Conservation (phyloP, 164 flowering plant species). For the Liriodendron chinense region DNA sequence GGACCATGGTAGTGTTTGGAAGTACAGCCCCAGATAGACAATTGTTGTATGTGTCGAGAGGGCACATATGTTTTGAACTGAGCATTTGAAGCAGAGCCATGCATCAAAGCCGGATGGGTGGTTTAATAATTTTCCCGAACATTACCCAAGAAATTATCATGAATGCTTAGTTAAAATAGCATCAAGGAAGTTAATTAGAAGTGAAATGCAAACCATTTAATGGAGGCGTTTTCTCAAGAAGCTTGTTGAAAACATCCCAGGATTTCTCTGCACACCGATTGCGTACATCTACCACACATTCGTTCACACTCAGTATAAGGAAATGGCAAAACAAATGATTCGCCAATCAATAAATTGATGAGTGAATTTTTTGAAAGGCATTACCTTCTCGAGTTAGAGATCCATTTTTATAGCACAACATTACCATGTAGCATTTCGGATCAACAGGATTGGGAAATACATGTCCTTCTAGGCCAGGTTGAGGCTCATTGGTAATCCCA, state of each 20-base stretch:
- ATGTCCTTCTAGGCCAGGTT: conserved; percentile 87
- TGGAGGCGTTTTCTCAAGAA: conserved; percentile 68
- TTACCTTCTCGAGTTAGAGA: conserved; percentile 96
- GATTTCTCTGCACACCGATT: conserved; percentile 67
- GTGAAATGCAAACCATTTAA: conserved; percentile 65
- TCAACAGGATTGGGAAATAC: conserved; percentile 96
- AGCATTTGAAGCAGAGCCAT: no score
- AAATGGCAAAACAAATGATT: conserved; percentile 17
- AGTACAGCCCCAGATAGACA: no score
- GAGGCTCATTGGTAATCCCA: conserved; percentile 71
- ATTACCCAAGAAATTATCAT: no score
- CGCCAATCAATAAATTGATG: background rate
- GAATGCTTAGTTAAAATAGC: no score
- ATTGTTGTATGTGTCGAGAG: no score
- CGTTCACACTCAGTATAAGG: conserved; percentile 5
- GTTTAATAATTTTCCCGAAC: no score
- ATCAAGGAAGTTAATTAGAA: background rate
- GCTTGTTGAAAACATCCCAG: conserved; percentile 78
- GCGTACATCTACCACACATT: conserved; percentile 57
- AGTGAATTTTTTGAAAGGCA: background rate
- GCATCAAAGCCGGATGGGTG: no score
- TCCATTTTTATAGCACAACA: conserved; percentile 88
- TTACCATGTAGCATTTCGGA: conserved; percentile 78
- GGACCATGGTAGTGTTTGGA: no score
- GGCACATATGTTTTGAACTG: no score